A percentile compares a stretch with the other conserved stretches of the same genome.
Conservation (phyloP, 345 rosid genomes). For the Adansonia digitata region DNA sequence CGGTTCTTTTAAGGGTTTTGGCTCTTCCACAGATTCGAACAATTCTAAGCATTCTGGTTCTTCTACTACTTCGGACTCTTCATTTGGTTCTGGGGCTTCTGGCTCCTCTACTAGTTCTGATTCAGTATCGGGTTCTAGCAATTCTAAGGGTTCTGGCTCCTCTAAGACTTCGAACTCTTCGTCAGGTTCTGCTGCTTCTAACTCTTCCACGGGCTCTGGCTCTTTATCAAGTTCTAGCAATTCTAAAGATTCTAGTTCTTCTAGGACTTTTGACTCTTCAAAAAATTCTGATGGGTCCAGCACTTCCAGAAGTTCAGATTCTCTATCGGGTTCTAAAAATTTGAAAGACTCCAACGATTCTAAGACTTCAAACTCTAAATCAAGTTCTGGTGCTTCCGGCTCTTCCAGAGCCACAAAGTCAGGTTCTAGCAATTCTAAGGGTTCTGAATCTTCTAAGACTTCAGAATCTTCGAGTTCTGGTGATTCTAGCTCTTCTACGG, state of each 20-base stretch:
- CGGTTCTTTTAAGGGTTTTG: not conserved
- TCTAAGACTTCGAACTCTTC: not conserved
- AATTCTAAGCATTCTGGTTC: not conserved
- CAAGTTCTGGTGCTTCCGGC: not conserved
- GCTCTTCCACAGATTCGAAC: not conserved
- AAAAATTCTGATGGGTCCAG: no score
- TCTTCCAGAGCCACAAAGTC: not conserved
- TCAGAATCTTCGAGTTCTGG: not conserved
- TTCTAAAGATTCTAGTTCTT: not conserved
- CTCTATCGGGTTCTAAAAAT: not conserved
- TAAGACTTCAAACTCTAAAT: not conserved
- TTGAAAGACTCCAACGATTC: no score
- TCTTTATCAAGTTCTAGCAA: not conserved
- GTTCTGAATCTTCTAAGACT: not conserved
- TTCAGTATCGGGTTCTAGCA: not conserved
- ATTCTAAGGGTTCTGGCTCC: not conserved
- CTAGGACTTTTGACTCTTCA: not conserved
- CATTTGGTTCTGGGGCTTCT: not conserved
- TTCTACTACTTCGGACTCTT: not conserved
- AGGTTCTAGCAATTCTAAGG: not conserved
- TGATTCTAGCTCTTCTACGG: not conserved
- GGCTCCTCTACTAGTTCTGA: not conserved
- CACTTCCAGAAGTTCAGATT: not conserved
- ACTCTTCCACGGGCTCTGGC: not conserved
- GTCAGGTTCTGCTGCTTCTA: not conserved